Percentiles rank a stretch among this genome's conserved stretches.
These are phyloP conservation scores for Arachnomyces sp. DNA, from an alignment of 2,329 filamentous ascomycete species.

Conservation along the genomic window DNA sequence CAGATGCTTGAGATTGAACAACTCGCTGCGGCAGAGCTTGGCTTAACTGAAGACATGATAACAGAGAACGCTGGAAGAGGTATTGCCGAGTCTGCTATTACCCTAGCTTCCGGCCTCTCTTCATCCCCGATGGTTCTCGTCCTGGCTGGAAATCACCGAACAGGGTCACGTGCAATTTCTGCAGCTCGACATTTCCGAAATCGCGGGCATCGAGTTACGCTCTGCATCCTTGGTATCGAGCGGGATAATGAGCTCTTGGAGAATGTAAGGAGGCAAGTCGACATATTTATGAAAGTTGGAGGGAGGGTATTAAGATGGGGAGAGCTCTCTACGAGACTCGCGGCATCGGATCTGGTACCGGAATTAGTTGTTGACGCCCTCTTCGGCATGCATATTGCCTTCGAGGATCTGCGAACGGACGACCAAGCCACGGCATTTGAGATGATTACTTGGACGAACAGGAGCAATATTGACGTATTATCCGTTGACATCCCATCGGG, in stretches of 20 bases:
- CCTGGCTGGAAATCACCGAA: conserved; percentile 92
- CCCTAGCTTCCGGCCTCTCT: conserved; percentile 54
- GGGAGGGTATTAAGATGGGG: conserved; percentile 60
- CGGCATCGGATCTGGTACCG: conserved; percentile 54
- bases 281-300: conserved; percentile 75
- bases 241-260: conserved; percentile 73
- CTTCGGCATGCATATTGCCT: conserved; percentile 75
- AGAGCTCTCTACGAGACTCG: conserved; percentile 43
- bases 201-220: conserved; percentile 68
- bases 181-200: conserved; percentile 81
- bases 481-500: conserved; percentile 89
- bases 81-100: conserved; percentile 69
- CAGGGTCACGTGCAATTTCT: conserved; percentile 73
- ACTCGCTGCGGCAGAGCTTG: conserved; percentile 77
- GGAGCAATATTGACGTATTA: conserved; percentile 71
- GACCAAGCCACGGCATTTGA: conserved; percentile 80
- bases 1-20: conserved; percentile 92
- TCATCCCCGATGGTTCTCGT: conserved; percentile 58
- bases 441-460: conserved; percentile 88
- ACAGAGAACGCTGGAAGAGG: conserved; percentile 84
- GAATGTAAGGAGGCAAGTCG: conserved; percentile 69
- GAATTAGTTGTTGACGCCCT: conserved; percentile 84
- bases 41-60: conserved; percentile 81
- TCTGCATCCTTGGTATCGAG: conserved; percentile 79
- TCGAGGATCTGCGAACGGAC: conserved; percentile 75